These are phyloP conservation scores for Candida insectorum DNA, from an alignment of 805 yeast species.

Conservation along the genomic window DNA sequence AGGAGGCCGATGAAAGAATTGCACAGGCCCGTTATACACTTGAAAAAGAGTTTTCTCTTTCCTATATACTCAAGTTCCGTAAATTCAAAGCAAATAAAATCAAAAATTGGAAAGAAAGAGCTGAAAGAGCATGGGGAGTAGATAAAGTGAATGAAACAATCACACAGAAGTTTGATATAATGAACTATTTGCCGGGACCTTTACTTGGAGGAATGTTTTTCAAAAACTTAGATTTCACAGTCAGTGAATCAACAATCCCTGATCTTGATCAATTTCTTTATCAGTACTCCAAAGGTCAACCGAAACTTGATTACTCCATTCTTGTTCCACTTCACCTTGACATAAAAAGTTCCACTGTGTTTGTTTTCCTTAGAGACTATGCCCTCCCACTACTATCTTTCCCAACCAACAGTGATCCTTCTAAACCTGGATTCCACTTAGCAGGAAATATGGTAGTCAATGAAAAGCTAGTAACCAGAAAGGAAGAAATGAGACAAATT, in stretches of 20 bases:
- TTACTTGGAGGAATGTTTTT: slow-evolving; percentile 28
- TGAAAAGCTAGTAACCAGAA: slow-evolving; percentile 47
- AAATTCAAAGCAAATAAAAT: slow-evolving; percentile 21
- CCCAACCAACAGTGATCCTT: slow-evolving; percentile 27
- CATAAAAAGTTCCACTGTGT: slow-evolving; percentile 42
- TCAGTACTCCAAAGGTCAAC: slow-evolving; percentile 46
- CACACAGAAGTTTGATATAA: slow-evolving; percentile 30
- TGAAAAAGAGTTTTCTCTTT: slow-evolving; percentile 22
- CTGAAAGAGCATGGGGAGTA: slow-evolving; percentile 29
- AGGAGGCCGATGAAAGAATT: slow-evolving; percentile 26
- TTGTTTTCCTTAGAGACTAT: slow-evolving; percentile 50
- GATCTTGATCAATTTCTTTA: slow-evolving; percentile 37
- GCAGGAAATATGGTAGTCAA: slow-evolving; percentile 52
- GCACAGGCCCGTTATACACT: slow-evolving; percentile 23
- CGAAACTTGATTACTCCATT: slow-evolving; percentile 52
- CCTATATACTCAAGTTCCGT: slow-evolving; percentile 33
- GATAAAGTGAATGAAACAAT: slow-evolving; percentile 29
- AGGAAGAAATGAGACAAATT: slow-evolving; percentile 44
- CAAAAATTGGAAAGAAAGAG: slow-evolving; percentile 23
- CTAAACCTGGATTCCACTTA: slow-evolving; percentile 25
- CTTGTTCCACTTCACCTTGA: slow-evolving; percentile 48
- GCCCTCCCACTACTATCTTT: slow-evolving; percentile 57
- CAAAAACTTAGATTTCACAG: slow-evolving; percentile 25
- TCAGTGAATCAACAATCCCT: slow-evolving; percentile 23
- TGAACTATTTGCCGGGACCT: slow-evolving; percentile 33